phyloP scores from a whole-genome alignment of 768 basidiomycete species.

The Podaxis mareebaensis region DNA sequence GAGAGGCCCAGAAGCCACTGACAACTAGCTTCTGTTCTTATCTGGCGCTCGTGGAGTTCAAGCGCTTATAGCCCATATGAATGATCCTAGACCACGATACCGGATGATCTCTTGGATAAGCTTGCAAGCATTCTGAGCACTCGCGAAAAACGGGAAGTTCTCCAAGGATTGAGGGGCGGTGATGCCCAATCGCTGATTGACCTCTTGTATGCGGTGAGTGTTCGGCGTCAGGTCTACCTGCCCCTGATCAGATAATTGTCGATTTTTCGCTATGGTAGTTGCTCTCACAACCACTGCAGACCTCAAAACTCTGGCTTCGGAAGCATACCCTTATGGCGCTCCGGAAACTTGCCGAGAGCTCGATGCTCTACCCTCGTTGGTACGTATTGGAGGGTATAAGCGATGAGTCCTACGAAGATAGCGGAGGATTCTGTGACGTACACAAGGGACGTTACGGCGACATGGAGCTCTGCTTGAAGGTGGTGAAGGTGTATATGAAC shows the following conservation, averaged over 20 bases:
- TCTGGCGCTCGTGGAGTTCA: too few species aligned
- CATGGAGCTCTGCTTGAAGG: slow-evolving; percentile 25
- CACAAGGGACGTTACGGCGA: slow-evolving; percentile 24
- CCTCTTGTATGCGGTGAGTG: background rate
- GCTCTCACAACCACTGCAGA: background rate
- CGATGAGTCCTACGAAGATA: slow-evolving; percentile 14
- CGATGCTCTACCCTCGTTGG: slow-evolving; percentile 29
- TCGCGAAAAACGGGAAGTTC: background rate
- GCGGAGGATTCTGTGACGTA: slow-evolving; percentile 31
- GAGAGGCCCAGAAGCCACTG: too few species aligned
- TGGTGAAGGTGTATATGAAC: slow-evolving; percentile 25
- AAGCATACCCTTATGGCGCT: background rate
- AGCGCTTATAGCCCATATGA: too few species aligned
- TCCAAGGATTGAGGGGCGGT: background rate
- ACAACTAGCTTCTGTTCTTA: too few species aligned
- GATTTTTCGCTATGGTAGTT: background rate
- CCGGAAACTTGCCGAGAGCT: slow-evolving; percentile 23
- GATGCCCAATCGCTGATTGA: background rate
- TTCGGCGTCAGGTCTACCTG: background rate
- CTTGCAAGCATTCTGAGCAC: background rate
- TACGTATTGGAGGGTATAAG: slow-evolving; percentile 22
- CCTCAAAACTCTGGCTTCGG: background rate
- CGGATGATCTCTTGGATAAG: background rate
- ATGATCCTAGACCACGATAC: too few species aligned
- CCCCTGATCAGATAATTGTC: background rate